These are phyloP conservation scores for Neospermospora avenae DNA, from an alignment of 2,329 filamentous ascomycete genomes.

Conservation along the genomic window DNA sequence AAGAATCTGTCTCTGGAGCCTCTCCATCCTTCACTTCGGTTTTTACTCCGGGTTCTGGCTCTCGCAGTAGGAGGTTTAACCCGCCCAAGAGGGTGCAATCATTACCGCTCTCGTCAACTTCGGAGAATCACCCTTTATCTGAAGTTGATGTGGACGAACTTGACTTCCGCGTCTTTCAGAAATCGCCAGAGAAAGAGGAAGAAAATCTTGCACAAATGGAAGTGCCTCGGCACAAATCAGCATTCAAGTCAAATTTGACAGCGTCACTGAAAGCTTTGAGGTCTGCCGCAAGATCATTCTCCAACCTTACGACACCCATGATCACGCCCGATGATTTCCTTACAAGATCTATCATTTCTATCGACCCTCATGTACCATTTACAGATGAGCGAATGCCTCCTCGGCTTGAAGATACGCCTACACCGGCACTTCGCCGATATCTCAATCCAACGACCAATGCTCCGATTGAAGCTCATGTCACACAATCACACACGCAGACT, in stretches of 20 bases:
- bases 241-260: slow-evolving; percentile 67
- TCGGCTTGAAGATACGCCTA: slow-evolving; percentile 60
- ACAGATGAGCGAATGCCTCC: slow-evolving; percentile 65
- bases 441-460: slow-evolving; percentile 59
- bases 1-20: slow-evolving; percentile 46
- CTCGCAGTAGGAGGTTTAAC: slow-evolving; percentile 41
- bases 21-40: slow-evolving; percentile 31
- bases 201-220: slow-evolving; percentile 11
- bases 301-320: slow-evolving; percentile 58
- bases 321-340: slow-evolving; percentile 65
- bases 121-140: slow-evolving; percentile 49
- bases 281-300: slow-evolving; percentile 62
- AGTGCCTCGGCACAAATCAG: slow-evolving; percentile 35
- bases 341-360: slow-evolving; percentile 64
- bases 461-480: slow-evolving; percentile 41
- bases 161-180: slow-evolving; percentile 48
- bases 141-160: slow-evolving; percentile 43
- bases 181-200: slow-evolving; percentile 16
- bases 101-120: slow-evolving; percentile 45
- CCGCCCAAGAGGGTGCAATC: slow-evolving; percentile 51
- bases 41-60: slow-evolving; percentile 27
- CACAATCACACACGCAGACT: slow-evolving; percentile 35
- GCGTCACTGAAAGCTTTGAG: slow-evolving; percentile 61
- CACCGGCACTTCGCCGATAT: slow-evolving; percentile 63
- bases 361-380: slow-evolving; percentile 63